A percentile compares a stretch with the other conserved stretches of the same genome.
These are phyloP conservation scores for Vickermania ingenoplastis DNA, from an alignment of 208 protist species.

Conservation along the genomic window DNA sequence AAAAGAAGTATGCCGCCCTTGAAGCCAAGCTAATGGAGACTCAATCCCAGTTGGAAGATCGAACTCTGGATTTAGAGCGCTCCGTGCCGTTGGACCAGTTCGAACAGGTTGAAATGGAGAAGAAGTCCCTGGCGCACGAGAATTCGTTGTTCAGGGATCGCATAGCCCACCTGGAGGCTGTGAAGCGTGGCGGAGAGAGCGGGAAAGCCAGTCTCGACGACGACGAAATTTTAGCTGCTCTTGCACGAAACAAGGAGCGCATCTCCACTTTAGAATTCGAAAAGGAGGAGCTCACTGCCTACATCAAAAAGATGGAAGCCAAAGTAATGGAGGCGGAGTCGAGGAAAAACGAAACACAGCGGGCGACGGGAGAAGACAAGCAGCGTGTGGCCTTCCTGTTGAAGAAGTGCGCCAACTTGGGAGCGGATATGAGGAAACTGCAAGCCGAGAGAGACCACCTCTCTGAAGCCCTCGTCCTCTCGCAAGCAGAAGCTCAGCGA, in stretches of 20 bases:
- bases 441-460: constrained; percentile 30
- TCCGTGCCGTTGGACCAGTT: constrained; percentile 22
- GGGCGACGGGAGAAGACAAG: constrained; percentile 53
- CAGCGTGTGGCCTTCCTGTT: constrained; percentile 69
- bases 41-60: constrained; percentile 16
- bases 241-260: constrained; percentile 43
- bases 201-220: constrained; percentile 20
- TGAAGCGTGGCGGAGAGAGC: constrained; percentile 2
- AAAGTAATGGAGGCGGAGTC: constrained; percentile 26
- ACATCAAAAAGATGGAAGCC: constrained; percentile 37
- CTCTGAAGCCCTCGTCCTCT: constrained; percentile 30
- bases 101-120: constrained; percentile 23
- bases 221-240: constrained; percentile 33
- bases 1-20: constrained; percentile 24
- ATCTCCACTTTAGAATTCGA: constrained; percentile 58
- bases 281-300: constrained; percentile 27
- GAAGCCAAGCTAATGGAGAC: constrained; percentile 31
- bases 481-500: constrained; percentile 39
- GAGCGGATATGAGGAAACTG: constrained; percentile 29
- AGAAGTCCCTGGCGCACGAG: constrained; percentile 30
- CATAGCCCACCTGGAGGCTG: constrained; percentile 23
- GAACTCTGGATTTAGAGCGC: constrained; percentile 19
- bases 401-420: constrained; percentile 55
- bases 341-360: constrained; percentile 29
- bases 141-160: constrained; percentile 22